A percentile compares a stretch with the other conserved stretches of the same genome.
phyloP scores from a whole-genome alignment of 2,329 filamentous ascomycete species.

The Ophiostoma triangulosporum region DNA sequence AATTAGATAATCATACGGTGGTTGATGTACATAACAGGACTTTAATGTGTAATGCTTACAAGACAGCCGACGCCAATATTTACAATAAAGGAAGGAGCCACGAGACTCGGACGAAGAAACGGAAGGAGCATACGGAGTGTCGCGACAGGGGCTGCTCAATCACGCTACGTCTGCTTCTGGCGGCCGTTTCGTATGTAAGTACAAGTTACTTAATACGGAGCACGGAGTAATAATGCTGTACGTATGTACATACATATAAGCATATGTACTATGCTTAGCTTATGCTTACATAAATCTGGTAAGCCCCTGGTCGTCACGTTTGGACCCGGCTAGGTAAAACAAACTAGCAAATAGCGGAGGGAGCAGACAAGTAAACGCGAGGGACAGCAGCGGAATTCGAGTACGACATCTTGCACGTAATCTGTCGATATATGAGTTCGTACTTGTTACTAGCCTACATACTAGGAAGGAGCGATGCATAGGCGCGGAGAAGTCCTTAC shows the following conservation, averaged over 20 bases:
- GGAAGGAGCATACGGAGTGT: background rate
- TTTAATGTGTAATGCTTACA: too few species aligned
- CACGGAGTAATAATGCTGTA: background rate
- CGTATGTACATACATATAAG: too few species aligned
- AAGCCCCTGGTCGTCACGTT: conserved; percentile 5
- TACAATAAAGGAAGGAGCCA: background rate
- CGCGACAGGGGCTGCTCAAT: background rate
- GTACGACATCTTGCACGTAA: too few species aligned
- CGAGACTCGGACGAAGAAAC: too few species aligned
- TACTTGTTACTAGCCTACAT: too few species aligned
- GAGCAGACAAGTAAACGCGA: conserved; percentile 7
- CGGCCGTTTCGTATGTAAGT: background rate
- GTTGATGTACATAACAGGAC: too few species aligned
- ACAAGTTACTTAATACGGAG: background rate
- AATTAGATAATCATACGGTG: too few species aligned
- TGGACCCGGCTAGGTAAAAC: conserved; percentile 12
- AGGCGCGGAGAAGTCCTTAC: background rate
- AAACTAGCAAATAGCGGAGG: conserved; percentile 5
- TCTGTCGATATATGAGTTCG: too few species aligned
- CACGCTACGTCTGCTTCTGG: background rate
- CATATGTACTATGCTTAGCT: too few species aligned
- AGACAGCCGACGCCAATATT: too few species aligned
- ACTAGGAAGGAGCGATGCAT: background rate
- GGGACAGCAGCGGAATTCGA: too few species aligned
- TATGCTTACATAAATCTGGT: too few species aligned